Base-by-base conservation (phyloP, 352 stramenopile species). In the Pythium apleroticum region DNA sequence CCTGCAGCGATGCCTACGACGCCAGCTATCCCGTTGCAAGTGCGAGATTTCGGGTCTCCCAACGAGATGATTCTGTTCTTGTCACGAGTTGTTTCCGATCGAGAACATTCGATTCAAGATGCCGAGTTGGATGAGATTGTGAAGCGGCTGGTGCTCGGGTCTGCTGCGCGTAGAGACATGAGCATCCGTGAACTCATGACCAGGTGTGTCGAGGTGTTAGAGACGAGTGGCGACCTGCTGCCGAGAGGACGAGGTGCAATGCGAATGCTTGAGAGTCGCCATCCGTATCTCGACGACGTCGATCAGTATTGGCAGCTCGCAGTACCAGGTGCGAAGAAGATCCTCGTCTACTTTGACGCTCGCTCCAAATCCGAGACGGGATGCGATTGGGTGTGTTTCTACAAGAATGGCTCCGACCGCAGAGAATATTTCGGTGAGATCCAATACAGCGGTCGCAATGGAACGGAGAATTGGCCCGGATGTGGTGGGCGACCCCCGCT, bases 401-500 rank as follows among this genome's bases (percentile, higher is more conserved):
- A 91, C 71, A 91, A 89, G 30, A 60, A 69, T 17, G 69, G 75
- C 1, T 78, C 79, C 9, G 69, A 86, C 25, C 78, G 82, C 43
- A 65, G 49, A 0, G 73, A 83, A 28, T 75, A 37, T 11, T 77
- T 81, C 60, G 85, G 82, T 0, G 81, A 86, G 20, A 58, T 73
- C 12, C 75, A 87, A 54, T 91, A 90, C 57, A 72, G 81, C 17
- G 90, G 90, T 1, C 74, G 85, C 37, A 74, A 74, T 14, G 82
- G 80, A 4, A 81, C 41, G 43, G 76, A 90, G 60, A 96, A 95
- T 46, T 97, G 81, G 77, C 89, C 89, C 17, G 91, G 89, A 6
- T 90, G 65, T 59, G 77, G 72, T 3, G 80, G 72, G 8, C 76
- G 78, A 7, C 71, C 74, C n/a, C 85, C 91, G 0, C 65, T 97